Evolutionary conservation across 2,329 filamentous ascomycete genomes (phyloP).

Genomic region (Fusarium napiforme): DNA sequence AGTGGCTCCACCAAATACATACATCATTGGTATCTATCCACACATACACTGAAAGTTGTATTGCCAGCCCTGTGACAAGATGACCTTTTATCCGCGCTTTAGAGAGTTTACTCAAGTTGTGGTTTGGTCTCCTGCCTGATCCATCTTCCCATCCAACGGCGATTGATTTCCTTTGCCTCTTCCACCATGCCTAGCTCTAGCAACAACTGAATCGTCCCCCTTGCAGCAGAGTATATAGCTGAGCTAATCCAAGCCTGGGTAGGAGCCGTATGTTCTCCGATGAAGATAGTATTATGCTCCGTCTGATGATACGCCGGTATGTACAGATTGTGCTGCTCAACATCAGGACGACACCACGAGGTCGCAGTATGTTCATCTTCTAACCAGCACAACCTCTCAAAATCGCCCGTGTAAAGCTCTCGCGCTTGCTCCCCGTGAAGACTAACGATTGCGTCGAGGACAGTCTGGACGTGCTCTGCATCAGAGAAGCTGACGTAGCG

Average conservation of each 20-base stretch:
- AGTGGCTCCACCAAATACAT: too few species aligned
- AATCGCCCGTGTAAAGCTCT: slow-evolving; percentile 8
- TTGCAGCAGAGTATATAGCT: slow-evolving; percentile 74
- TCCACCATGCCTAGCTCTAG: slow-evolving; percentile 48
- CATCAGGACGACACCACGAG: slow-evolving; percentile 69
- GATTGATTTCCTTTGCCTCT: slow-evolving; percentile 27
- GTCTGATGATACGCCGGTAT: slow-evolving; percentile 79
- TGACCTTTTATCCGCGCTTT: too few species aligned
- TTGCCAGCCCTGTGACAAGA: too few species aligned
- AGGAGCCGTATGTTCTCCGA: slow-evolving; percentile 76
- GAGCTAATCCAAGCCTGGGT: slow-evolving; percentile 78
- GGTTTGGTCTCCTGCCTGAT: background rate
- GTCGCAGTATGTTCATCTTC: slow-evolving; percentile 18
- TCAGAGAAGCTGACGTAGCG: background rate
- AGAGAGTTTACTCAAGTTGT: background rate
- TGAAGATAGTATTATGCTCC: slow-evolving; percentile 73
- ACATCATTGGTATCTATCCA: too few species aligned
- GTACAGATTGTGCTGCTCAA: slow-evolving; percentile 76
- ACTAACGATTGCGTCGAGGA: slow-evolving; percentile 13
- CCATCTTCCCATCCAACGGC: slow-evolving; percentile 17
- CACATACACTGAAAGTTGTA: too few species aligned
- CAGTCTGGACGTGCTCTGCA: slow-evolving; percentile 48
- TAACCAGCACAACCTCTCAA: slow-evolving; percentile 19
- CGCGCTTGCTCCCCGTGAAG: slow-evolving; percentile 8
- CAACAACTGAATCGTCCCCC: slow-evolving; percentile 62